A percentile compares a stretch with the other conserved stretches of the same genome.
These are phyloP conservation scores for Trichoderma reesei DNA, from an alignment of 495 filamentous ascomycete genomes.

Conservation along the genomic window DNA sequence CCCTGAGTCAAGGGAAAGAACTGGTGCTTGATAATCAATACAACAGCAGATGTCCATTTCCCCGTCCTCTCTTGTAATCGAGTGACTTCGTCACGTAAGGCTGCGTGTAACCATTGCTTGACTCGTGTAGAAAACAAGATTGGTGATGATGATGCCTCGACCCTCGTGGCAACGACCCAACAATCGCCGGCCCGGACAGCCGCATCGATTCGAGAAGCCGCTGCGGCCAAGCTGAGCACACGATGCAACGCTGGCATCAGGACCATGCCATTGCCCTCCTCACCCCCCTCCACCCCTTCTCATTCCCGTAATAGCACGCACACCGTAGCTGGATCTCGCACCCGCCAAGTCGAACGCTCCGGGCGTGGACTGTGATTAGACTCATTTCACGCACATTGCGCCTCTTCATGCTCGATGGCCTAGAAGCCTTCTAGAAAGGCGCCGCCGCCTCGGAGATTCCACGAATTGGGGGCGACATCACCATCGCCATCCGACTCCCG, in stretches of 20 bases:
- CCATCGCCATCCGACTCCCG: background rate
- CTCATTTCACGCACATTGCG: slow-evolving; percentile 1
- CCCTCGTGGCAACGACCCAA: slow-evolving; percentile 1
- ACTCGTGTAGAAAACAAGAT: background rate
- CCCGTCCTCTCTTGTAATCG: background rate
- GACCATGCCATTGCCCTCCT: background rate
- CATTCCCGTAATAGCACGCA: background rate
- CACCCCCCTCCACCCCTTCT: background rate
- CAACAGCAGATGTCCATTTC: background rate
- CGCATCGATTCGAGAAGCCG: background rate
- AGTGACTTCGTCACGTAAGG: background rate
- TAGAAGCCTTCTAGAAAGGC: slow-evolving; percentile 2
- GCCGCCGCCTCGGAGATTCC: background rate
- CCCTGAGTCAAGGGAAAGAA: background rate
- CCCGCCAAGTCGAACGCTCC: background rate
- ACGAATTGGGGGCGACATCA: background rate
- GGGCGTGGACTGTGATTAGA: background rate
- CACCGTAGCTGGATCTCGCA: background rate
- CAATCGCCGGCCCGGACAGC: background rate
- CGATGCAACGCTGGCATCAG: background rate
- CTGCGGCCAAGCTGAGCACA: background rate
- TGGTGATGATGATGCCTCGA: background rate
- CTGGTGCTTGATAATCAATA: background rate
- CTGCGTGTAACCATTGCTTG: background rate
- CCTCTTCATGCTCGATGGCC: background rate